Evolutionary conservation across 371 early-diverging fungal genomes (phyloP).

Genomic region (Zychaea mexicana): DNA sequence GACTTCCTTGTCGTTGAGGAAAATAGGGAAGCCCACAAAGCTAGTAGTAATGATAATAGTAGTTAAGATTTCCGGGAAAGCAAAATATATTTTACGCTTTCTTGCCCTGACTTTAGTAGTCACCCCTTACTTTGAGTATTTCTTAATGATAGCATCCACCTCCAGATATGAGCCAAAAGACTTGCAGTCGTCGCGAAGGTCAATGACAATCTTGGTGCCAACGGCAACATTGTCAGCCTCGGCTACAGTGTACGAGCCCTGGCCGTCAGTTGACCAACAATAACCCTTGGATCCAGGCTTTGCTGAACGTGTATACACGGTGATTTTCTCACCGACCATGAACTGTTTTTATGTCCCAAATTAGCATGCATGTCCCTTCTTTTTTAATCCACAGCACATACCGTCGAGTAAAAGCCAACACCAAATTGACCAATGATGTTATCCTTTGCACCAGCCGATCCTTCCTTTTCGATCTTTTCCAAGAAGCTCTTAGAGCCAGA

Average conservation of each 20-base stretch:
- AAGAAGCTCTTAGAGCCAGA: conserved; percentile 91
- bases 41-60: conserved; percentile 14
- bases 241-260: conserved; percentile 76
- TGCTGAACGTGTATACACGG: conserved; percentile 81
- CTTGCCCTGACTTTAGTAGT: too few relatives aligned
- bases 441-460: conserved; percentile 59
- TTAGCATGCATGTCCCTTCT: neutral
- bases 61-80: too few relatives aligned
- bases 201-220: conserved; percentile 95
- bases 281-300: conserved; percentile 75
- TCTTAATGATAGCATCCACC: conserved; percentile 85
- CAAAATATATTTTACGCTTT: too few relatives aligned
- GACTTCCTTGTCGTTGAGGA: conserved; percentile 73
- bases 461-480: conserved; percentile 74
- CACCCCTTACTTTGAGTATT: conserved; percentile 82
- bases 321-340: conserved; percentile 85
- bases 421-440: conserved; percentile 99
- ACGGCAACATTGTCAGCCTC: conserved; percentile 76
- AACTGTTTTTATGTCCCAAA: conserved; percentile 47
- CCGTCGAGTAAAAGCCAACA: conserved; percentile 87
- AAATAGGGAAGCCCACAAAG: conserved; percentile 97
- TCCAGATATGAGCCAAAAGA: conserved; percentile 79
- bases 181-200: conserved; percentile 88
- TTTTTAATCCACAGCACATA: conserved; percentile 9
- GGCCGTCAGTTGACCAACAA: conserved; percentile 85